Evolutionary conservation across 495 filamentous ascomycete species (phyloP).

Genomic region (Penicillium chermesinum): DNA sequence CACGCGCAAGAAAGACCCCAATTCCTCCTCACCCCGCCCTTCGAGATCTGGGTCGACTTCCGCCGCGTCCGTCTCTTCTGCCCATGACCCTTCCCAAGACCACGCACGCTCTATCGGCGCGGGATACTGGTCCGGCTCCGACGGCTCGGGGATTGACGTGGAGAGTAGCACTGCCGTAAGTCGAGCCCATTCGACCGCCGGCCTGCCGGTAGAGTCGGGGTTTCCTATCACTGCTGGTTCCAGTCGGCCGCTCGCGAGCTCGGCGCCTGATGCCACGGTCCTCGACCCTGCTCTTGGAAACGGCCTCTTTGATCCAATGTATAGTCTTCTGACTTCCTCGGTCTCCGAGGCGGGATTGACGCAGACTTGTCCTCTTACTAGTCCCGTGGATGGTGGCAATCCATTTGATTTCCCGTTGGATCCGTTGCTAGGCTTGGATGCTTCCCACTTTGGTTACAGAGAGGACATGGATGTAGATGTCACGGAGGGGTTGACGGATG

Average conservation of each 20-base stretch:
- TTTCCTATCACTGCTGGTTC: background rate
- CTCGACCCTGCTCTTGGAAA: slow-evolving; percentile 7
- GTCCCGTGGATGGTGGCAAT: slow-evolving; percentile 17
- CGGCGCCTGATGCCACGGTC: slow-evolving; percentile 7
- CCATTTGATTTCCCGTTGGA: slow-evolving; percentile 24
- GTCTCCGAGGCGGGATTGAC: slow-evolving; percentile 3
- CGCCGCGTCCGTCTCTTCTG: slow-evolving; percentile 9
- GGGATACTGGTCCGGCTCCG: slow-evolving; percentile 22
- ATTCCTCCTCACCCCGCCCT: slow-evolving; percentile 9
- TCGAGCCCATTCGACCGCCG: background rate
- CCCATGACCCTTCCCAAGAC: slow-evolving; percentile 7
- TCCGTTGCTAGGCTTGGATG: slow-evolving; percentile 14
- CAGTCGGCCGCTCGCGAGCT: slow-evolving; percentile 1
- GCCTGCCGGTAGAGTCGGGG: background rate
- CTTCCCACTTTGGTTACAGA: slow-evolving; percentile 12
- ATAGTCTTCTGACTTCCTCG: slow-evolving; percentile 12
- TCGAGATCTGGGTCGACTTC: slow-evolving; percentile 16
- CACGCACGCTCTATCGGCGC: slow-evolving; percentile 1
- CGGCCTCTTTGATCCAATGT: slow-evolving; percentile 18
- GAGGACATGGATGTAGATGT: slow-evolving; percentile 24
- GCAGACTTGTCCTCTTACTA: slow-evolving; percentile 14
- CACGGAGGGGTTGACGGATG: slow-evolving; percentile 17
- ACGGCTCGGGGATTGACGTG: slow-evolving; percentile 13
- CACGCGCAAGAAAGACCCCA: slow-evolving; percentile 1
- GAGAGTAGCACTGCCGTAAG: background rate